Conservation (phyloP, 2,329 filamentous ascomycete species). For the Chrysoporthe deuterocubensis region DNA sequence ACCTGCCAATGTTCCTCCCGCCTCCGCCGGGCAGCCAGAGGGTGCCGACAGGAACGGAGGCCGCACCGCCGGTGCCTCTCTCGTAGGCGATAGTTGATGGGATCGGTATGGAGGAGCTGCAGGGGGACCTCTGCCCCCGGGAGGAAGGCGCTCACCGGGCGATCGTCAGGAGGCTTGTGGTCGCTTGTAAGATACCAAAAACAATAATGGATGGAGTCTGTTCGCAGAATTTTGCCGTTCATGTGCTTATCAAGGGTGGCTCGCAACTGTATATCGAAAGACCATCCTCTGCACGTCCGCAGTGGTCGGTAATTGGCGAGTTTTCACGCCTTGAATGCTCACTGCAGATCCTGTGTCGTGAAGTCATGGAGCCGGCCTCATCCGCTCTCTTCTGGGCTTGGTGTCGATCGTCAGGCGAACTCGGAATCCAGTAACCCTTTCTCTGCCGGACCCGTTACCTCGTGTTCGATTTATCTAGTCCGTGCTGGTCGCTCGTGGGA, state of each 20-base stretch:
- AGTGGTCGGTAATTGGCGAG: not conserved
- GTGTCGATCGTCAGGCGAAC: not conserved
- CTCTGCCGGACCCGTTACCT: not conserved
- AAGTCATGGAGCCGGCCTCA: not conserved
- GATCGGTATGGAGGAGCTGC: not conserved
- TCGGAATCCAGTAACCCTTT: not conserved
- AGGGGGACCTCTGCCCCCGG: not conserved
- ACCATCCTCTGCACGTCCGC: not conserved
- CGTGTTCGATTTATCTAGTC: not conserved
- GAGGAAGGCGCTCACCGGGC: not conserved
- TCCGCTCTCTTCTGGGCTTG: not conserved
- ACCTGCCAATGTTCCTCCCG: slow-evolving; percentile 43
- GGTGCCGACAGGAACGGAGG: slow-evolving; percentile 36
- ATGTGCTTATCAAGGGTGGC: not conserved
- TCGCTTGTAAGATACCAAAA: not conserved
- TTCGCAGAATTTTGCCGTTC: not conserved
- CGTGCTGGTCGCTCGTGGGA: not conserved
- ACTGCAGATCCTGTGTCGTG: not conserved
- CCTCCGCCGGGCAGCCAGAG: slow-evolving; percentile 32
- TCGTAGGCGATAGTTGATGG: slow-evolving; percentile 19
- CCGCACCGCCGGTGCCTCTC: slow-evolving; percentile 35
- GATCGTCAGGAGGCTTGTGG: not conserved
- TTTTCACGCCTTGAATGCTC: not conserved
- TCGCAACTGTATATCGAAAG: not conserved
- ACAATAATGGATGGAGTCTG: not conserved